These are phyloP conservation scores for Aspergillus floridensis DNA, from an alignment of 2,329 filamentous ascomycete species.

Conservation along the genomic window DNA sequence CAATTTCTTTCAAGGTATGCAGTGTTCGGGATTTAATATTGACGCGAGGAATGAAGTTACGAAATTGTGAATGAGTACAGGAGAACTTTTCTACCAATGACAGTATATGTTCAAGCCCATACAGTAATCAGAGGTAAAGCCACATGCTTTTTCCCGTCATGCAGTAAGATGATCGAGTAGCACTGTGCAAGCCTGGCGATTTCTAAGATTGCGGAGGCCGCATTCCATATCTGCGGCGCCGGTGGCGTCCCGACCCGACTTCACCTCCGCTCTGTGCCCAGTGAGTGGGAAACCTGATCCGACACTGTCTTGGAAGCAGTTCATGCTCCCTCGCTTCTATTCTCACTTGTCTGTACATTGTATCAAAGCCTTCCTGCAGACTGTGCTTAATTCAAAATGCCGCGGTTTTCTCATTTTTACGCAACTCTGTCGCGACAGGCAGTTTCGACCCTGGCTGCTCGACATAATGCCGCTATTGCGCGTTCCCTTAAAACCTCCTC, in stretches of 20 bases:
- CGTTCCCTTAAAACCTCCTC: conserved; percentile 37
- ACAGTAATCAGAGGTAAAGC: too few species aligned
- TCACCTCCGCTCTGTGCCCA: not conserved
- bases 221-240: not conserved
- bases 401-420: conserved; percentile 21
- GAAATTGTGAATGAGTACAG: too few species aligned
- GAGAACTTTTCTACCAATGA: too few species aligned
- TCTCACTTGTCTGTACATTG: conserved; percentile 17
- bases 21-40: not conserved
- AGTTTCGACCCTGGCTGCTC: conserved; percentile 11
- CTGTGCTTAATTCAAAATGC: conserved; percentile 19
- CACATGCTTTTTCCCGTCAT: too few species aligned
- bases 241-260: not conserved
- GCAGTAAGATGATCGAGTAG: too few species aligned
- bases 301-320: not conserved
- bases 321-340: conserved; percentile 13
- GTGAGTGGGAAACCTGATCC: not conserved
- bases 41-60: not conserved
- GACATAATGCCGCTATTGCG: conserved; percentile 16
- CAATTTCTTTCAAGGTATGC: too few species aligned
- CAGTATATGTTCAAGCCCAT: too few species aligned
- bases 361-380: not conserved
- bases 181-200: too few species aligned
- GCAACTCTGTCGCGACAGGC: conserved; percentile 21
- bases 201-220: too few species aligned